Evolutionary conservation across 352 stramenopile genomes (phyloP), one percentile per base, ranked within the genome.

Genomic region (Phytophthora rubi): DNA sequence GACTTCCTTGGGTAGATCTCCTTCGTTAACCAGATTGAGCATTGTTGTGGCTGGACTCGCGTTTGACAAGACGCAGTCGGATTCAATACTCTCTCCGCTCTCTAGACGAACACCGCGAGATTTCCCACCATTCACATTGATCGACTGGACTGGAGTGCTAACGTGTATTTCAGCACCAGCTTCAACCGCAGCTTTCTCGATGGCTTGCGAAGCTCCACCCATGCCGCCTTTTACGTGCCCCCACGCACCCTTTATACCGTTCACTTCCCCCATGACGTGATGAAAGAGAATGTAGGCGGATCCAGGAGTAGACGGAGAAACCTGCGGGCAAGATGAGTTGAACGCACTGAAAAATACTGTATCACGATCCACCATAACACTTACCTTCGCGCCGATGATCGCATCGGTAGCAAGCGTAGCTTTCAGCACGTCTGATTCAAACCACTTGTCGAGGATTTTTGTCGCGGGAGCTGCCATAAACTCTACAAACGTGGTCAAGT

Each of bases 231-330:
- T 89, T 26, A 98, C 90, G 54, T 98, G 93, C 0, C 89, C 88
- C 92, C 92, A 98, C 53, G 89, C 88, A 15, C 91, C 91, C 52
- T 96, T 95, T 9, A 93, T 66, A 18, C 90, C 91, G 45, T 94
- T 92, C 16, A 94, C 86, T 77, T 97, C 92, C 18, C 92, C 92
- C 92, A 98, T 97, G 21, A 97, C 93, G 59, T 97, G 92, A 51
- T 98, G 92, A 26, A 98, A 91, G 18, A 98, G 68, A 49, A 98
- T 96, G 64, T 98, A 98, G 0, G 88, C 92, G 2, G 89, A 97
- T 45, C 92, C 92, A 48, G 89, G 88, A 9, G 86, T 92, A 18
- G 84, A 95, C 1, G 91, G 90, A 15, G 85, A 92, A 15, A 94
- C 74, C 86, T 94, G 57, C 7, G 23, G 2, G 1, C 45, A 42